Evolutionary conservation across 2,329 filamentous ascomycete genomes (phyloP).

Genomic region (Blastomyces gilchristii): DNA sequence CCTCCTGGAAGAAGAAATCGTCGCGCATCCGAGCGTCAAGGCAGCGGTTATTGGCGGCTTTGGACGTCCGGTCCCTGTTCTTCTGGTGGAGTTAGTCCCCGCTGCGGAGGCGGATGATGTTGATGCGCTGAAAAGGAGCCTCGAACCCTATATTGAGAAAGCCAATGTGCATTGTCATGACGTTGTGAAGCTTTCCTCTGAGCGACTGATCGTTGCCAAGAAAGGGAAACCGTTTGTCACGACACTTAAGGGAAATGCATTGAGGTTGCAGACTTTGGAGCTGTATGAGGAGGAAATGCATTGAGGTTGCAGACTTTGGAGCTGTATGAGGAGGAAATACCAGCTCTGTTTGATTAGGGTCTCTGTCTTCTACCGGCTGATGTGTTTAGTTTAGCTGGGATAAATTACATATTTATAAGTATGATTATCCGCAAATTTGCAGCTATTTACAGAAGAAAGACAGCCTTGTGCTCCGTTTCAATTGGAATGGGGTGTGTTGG

Average conservation of each 20-base stretch:
- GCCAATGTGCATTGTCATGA: conserved; percentile 17
- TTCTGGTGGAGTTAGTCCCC: neutral
- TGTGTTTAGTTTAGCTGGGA: neutral
- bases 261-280: neutral
- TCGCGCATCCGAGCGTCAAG: neutral
- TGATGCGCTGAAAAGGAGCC: conserved; percentile 6
- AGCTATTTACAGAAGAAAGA: neutral
- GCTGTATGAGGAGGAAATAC: neutral
- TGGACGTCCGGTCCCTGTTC: neutral
- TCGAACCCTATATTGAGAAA: conserved; percentile 16
- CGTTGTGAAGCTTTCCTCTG: conserved; percentile 14
- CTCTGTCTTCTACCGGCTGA: neutral
- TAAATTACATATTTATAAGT: too few species aligned
- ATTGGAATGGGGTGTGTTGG: neutral
- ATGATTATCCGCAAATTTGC: too few species aligned
- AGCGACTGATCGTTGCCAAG: conserved; percentile 15
- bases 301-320: neutral
- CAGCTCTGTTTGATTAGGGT: neutral
- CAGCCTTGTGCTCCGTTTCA: neutral
- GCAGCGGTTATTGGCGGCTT: neutral
- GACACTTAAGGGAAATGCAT: neutral
- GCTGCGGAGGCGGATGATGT: neutral
- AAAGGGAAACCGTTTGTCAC: conserved; percentile 17
- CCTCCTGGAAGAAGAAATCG: neutral
- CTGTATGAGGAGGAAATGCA: neutral